phyloP scores from a whole-genome alignment of 345 rosid species.

The Melaleuca alternifolia region DNA sequence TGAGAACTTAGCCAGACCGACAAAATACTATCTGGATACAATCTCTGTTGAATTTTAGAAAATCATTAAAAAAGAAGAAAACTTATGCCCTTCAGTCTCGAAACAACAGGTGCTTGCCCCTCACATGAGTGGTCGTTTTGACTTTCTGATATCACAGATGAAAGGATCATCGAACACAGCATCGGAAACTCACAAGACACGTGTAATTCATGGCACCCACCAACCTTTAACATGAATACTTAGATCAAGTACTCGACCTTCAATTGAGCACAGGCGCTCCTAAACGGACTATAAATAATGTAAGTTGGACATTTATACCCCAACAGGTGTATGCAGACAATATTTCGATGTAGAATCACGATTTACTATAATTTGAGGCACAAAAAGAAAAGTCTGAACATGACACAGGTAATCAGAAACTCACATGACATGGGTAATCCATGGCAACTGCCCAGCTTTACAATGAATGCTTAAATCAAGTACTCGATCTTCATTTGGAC shows the following conservation, averaged over 20 bases:
- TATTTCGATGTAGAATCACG: neutral
- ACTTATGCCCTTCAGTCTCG: neutral
- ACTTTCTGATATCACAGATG: neutral
- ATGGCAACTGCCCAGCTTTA: neutral
- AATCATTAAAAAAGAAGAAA: neutral
- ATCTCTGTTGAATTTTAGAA: neutral
- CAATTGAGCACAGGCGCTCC: neutral
- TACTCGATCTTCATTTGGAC: neutral
- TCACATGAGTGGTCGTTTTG: neutral
- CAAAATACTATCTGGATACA: neutral
- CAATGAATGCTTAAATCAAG: neutral
- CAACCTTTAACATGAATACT: neutral
- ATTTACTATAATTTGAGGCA: neutral
- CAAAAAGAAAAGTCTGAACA: neutral
- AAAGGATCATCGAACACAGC: neutral
- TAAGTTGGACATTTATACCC: neutral
- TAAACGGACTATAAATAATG: neutral
- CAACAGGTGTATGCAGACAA: neutral
- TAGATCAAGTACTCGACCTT: neutral
- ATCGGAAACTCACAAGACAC: neutral
- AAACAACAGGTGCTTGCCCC: neutral
- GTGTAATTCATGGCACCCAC: neutral
- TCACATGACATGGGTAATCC: neutral
- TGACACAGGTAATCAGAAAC: neutral
- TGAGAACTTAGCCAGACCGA: neutral